Evolutionary conservation across 2,329 filamentous ascomycete species (phyloP).

Genomic region (Arthroderma sp.): DNA sequence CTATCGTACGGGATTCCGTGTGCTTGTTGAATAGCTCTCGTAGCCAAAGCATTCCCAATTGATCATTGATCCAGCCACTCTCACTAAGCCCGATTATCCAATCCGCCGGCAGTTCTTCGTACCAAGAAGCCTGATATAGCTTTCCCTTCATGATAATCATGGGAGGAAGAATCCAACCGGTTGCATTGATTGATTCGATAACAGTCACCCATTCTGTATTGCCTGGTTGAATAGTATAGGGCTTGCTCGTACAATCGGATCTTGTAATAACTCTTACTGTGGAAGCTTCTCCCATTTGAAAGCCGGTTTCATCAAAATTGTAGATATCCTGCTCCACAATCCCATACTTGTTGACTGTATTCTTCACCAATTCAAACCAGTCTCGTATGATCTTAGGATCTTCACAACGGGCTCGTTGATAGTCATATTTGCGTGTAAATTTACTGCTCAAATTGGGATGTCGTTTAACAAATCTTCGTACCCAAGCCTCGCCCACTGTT

Average conservation of each 20-base stretch:
- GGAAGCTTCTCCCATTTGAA: constrained; percentile 9
- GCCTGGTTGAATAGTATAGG: constrained; percentile 10
- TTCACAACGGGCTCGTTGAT: too few species aligned
- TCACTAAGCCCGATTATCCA: background rate
- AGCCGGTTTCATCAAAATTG: too few species aligned
- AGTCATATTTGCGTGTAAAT: too few species aligned
- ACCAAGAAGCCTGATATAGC: too few species aligned
- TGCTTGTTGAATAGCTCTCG: background rate
- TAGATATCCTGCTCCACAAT: constrained; percentile 9
- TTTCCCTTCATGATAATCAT: constrained; percentile 3
- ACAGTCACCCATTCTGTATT: constrained; percentile 12
- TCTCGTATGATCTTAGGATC: too few species aligned
- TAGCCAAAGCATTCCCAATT: background rate
- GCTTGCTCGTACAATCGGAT: constrained; percentile 8
- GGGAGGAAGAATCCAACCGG: constrained; percentile 2
- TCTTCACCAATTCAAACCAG: background rate
- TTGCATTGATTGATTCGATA: too few species aligned
- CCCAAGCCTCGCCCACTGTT: background rate
- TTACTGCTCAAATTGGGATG: background rate
- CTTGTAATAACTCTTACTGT: constrained; percentile 8
- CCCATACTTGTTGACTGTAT: constrained; percentile 2
- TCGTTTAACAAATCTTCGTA: background rate
- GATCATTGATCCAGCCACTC: background rate
- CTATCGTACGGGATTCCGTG: background rate
- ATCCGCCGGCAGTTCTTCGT: too few species aligned